Evolutionary conservation across 139 green algal species (phyloP).

Genomic region (Chlorella sp.): DNA sequence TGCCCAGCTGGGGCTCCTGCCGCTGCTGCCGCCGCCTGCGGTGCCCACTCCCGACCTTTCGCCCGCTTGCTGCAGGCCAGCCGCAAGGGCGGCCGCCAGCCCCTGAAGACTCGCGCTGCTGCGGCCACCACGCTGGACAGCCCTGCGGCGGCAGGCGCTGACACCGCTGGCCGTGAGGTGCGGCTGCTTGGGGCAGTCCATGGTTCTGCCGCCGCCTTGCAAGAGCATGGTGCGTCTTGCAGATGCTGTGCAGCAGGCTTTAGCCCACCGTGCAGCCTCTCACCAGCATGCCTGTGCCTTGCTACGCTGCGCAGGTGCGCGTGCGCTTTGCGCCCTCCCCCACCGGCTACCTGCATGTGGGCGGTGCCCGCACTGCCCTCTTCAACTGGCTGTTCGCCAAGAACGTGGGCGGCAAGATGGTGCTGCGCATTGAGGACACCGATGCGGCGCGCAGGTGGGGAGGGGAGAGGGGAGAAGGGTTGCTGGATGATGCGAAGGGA

Average conservation of each 20-base stretch:
- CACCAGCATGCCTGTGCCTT: neutral
- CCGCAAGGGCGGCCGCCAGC: neutral
- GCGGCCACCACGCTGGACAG: slow-evolving; percentile 28
- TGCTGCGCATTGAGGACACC: slow-evolving; percentile 98
- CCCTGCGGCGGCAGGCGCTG: neutral
- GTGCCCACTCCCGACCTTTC: neutral
- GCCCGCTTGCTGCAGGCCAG: neutral
- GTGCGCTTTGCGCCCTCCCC: slow-evolving; percentile 98
- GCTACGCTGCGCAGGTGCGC: slow-evolving; percentile 31
- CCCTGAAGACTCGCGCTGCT: neutral
- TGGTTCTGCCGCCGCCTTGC: neutral
- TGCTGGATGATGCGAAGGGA: too few relatives aligned
- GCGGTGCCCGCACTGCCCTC: slow-evolving; percentile 95
- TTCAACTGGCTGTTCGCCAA: slow-evolving; percentile 99
- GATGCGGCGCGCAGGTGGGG: slow-evolving; percentile 78
- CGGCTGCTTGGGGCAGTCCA: neutral
- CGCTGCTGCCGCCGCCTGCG: too few relatives aligned
- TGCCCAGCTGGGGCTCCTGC: too few relatives aligned
- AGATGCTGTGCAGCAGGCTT: too few relatives aligned
- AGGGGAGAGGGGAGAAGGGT: too few relatives aligned
- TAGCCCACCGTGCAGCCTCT: too few relatives aligned
- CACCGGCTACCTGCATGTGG: slow-evolving; percentile 98
- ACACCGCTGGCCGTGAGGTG: slow-evolving; percentile 20
- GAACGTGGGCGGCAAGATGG: slow-evolving; percentile 89
- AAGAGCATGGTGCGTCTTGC: too few relatives aligned